Conservation (phyloP, 345 rosid species). For the Eucalyptus dawsonii region DNA sequence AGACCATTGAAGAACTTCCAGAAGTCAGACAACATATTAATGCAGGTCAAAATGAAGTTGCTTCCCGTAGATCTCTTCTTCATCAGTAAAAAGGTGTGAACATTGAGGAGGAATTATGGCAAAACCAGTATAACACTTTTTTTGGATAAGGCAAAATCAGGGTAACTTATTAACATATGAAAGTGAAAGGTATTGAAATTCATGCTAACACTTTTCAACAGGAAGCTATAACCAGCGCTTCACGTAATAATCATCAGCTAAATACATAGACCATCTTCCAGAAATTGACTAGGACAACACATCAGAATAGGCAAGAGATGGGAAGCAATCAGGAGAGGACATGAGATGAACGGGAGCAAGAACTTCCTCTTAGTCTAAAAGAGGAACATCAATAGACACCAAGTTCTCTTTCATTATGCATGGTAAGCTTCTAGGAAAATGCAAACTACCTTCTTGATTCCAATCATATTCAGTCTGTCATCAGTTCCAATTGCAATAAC, state of each 20-base stretch:
- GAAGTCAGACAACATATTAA: background rate
- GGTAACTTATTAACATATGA: background rate
- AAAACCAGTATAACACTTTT: background rate
- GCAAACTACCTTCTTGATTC: constrained; percentile 67
- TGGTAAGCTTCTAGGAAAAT: background rate
- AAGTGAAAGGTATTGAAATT: background rate
- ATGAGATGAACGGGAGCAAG: background rate
- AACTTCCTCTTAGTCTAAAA: background rate
- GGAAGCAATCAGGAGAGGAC: background rate
- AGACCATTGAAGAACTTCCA: background rate
- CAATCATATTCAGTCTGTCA: constrained; percentile 85
- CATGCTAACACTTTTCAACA: background rate
- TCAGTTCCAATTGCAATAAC: constrained; percentile 76
- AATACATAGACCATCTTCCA: background rate
- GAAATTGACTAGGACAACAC: background rate
- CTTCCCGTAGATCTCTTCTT: background rate
- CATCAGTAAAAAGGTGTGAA: background rate
- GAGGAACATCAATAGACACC: background rate
- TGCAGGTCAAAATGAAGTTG: background rate
- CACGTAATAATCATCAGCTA: background rate
- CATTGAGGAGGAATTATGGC: background rate
- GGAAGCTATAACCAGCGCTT: background rate
- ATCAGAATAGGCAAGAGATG: background rate
- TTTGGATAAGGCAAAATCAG: background rate
- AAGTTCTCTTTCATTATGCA: background rate